A percentile compares a stretch with the other conserved stretches of the same genome.
Conservation (phyloP, 495 filamentous ascomycete species). For the Gamarada debralockiae region DNA sequence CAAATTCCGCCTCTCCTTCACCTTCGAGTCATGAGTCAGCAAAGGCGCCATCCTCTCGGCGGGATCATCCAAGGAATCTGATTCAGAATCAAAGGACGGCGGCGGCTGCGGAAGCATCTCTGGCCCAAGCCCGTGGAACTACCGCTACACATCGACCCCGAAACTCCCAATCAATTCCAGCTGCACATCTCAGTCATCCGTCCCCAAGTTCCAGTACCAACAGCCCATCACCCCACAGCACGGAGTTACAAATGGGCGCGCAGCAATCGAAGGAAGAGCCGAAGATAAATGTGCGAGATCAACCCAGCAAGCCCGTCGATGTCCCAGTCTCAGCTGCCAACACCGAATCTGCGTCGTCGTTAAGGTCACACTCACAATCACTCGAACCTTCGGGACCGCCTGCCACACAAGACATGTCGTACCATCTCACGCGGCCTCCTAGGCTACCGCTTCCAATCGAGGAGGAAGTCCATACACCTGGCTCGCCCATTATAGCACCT, state of each 20-base stretch:
- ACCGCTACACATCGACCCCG: conserved; percentile 37
- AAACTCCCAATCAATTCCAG: conserved; percentile 25
- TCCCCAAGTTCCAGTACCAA: conserved; percentile 27
- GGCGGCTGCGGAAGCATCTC: conserved; percentile 49
- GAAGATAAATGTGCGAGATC: conserved; percentile 21
- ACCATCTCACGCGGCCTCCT: conserved; percentile 70
- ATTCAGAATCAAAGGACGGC: conserved; percentile 35
- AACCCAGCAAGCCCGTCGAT: conserved; percentile 46
- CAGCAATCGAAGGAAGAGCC: conserved; percentile 18
- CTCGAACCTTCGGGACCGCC: conserved; percentile 32
- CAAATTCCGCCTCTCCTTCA: conserved; percentile 22
- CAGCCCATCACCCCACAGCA: conserved; percentile 19
- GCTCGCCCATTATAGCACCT: conserved; percentile 76
- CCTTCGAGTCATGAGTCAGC: conserved; percentile 29
- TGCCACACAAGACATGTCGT: conserved; percentile 46
- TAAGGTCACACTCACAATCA: conserved; percentile 24
- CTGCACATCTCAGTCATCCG: conserved; percentile 32
- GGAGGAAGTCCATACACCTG: conserved; percentile 79
- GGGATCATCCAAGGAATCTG: conserved; percentile 17
- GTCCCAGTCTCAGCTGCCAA: conserved; percentile 36
- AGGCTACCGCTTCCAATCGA: conserved; percentile 88
- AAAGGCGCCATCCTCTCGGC: conserved; percentile 18
- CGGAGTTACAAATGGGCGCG: conserved; percentile 18
- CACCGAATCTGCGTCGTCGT: conserved; percentile 19
- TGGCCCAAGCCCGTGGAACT: conserved; percentile 48